These are phyloP conservation scores for Phytopythium chamaehyphon DNA, from an alignment of 352 stramenopile genomes.

Conservation along the genomic window DNA sequence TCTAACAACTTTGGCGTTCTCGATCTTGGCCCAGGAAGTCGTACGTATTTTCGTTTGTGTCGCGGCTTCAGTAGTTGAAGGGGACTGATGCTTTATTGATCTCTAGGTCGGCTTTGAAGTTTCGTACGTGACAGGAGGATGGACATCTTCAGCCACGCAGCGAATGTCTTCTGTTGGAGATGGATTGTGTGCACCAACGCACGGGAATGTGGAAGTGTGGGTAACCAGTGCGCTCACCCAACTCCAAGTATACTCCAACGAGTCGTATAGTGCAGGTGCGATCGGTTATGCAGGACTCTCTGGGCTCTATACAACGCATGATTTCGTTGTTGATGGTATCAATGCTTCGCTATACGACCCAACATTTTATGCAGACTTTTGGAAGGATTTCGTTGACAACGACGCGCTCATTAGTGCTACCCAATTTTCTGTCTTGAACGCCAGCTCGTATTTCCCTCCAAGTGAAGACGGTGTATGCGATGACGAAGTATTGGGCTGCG, in stretches of 20 bases:
- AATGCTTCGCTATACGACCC: constrained; percentile 9
- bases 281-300: constrained; percentile 27
- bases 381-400: constrained; percentile 25
- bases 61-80: no score
- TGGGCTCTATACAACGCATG: constrained; percentile 34
- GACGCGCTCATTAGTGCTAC: constrained; percentile 24
- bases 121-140: constrained; percentile 4
- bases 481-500: constrained; percentile 25
- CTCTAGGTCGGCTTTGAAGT: constrained; percentile 14
- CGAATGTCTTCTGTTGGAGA: constrained; percentile 22
- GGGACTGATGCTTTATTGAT: not conserved
- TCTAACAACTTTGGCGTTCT: constrained; percentile 28
- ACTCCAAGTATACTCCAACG: constrained; percentile 24
- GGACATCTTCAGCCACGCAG: constrained; percentile 8
- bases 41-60: constrained; percentile 11
- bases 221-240: not conserved
- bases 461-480: constrained; percentile 13
- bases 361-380: constrained; percentile 32
- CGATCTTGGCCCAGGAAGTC: constrained; percentile 47
- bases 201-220: constrained; percentile 40
- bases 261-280: constrained; percentile 12
- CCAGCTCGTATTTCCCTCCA: constrained; percentile 17
- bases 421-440: constrained; percentile 6
- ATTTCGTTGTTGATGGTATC: constrained; percentile 21
- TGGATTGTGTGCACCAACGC: constrained; percentile 26